These are phyloP conservation scores for Crithidia bombi DNA, from an alignment of 208 protist species.

Conservation along the genomic window DNA sequence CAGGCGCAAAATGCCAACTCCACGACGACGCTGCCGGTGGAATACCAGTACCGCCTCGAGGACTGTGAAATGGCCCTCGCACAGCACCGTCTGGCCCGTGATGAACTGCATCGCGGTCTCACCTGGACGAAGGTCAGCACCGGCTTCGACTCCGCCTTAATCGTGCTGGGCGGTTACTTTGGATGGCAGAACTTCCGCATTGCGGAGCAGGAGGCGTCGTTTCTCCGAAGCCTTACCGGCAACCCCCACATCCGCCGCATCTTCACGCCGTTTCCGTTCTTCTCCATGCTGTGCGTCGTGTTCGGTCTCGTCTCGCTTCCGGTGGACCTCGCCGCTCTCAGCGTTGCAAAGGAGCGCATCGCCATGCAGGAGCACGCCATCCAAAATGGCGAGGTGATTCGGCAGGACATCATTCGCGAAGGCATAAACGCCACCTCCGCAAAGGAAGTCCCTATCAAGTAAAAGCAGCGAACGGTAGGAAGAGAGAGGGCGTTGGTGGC, in stretches of 20 bases:
- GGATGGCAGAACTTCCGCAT: conserved; percentile 18
- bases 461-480: too few relatives aligned
- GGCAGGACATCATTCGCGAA: conserved; percentile 19
- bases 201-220: conserved; percentile 38
- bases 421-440: not conserved
- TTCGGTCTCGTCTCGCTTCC: conserved; percentile 39
- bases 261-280: conserved; percentile 44
- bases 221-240: conserved; percentile 32
- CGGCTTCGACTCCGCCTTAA: conserved; percentile 10
- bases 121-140: conserved; percentile 23
- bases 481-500: too few relatives aligned
- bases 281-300: conserved; percentile 32
- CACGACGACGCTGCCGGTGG: conserved; percentile 11
- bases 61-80: conserved; percentile 31
- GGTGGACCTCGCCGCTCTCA: conserved; percentile 32
- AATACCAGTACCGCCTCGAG: conserved; percentile 41
- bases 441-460: conserved; percentile 19
- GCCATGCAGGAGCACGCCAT: conserved; percentile 28
- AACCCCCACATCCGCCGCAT: conserved; percentile 42
- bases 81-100: conserved; percentile 26
- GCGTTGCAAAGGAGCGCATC: conserved; percentile 31
- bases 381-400: conserved; percentile 13
- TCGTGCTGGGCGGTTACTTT: conserved; percentile 14
- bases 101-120: conserved; percentile 24
- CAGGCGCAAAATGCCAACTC: conserved; percentile 7